Percentiles rank a stretch among this genome's conserved stretches.
These are phyloP conservation scores for Protomyces gravidus DNA, from an alignment of 1,139 yeast genomes.

Conservation along the genomic window DNA sequence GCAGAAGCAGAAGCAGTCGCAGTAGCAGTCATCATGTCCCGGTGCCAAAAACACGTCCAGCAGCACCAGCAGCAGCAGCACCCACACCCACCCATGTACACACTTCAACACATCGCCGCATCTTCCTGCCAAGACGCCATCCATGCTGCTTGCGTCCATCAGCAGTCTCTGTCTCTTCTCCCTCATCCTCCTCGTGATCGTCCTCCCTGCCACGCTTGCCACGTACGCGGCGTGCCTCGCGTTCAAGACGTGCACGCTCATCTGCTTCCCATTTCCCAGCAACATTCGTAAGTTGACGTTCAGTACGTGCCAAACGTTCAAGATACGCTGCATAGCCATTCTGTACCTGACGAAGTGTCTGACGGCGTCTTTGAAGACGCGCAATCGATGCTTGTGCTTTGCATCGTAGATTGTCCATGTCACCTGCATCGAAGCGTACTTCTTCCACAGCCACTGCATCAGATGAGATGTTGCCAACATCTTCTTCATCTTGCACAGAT, in stretches of 20 bases:
- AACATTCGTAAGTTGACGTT: neutral
- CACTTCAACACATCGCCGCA: neutral
- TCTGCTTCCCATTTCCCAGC: neutral
- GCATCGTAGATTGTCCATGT: neutral
- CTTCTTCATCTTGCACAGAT: neutral
- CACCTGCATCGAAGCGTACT: neutral
- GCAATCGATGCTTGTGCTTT: slow-evolving; percentile 1
- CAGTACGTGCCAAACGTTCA: neutral
- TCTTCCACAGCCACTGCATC: neutral
- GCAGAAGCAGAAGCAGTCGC: no score
- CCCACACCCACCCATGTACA: neutral
- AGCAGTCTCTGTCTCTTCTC: neutral
- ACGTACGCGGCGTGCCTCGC: neutral
- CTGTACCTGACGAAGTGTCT: neutral
- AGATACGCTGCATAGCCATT: neutral
- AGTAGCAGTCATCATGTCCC: no score
- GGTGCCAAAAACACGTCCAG: no score
- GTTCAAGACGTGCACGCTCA: neutral
- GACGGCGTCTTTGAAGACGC: neutral
- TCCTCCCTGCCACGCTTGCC: neutral
- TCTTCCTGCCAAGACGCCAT: neutral
- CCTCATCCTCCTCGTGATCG: neutral
- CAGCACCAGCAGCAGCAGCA: neutral
- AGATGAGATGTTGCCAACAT: neutral
- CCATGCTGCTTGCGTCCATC: neutral